A percentile compares a stretch with the other conserved stretches of the same genome.
These are phyloP conservation scores for Scutellaria minor DNA, from an alignment of 257 asterid species.

Conservation along the genomic window DNA sequence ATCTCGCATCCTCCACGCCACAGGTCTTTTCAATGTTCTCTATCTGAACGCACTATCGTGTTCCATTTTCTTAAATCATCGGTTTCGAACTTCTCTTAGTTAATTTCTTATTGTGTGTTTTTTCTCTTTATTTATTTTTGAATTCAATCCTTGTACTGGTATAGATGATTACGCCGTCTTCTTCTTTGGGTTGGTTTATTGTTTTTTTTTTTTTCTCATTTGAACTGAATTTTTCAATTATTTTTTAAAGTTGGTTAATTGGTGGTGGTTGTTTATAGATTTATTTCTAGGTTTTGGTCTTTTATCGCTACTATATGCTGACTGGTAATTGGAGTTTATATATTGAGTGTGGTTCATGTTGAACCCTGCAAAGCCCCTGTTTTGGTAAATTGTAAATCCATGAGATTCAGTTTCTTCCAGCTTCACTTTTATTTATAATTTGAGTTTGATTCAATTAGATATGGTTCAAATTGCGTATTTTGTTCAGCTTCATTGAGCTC, in stretches of 20 bases:
- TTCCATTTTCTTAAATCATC: background rate
- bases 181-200: background rate
- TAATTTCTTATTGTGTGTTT: background rate
- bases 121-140: background rate
- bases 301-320: background rate
- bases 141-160: background rate
- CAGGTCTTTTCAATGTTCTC: slow-evolving; percentile 48
- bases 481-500: slow-evolving; percentile 72
- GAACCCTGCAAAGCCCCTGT: slow-evolving; percentile 23
- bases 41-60: background rate
- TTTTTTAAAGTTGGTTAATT: background rate
- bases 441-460: slow-evolving; percentile 19
- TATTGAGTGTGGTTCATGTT: background rate
- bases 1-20: slow-evolving; percentile 36
- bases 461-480: slow-evolving; percentile 21
- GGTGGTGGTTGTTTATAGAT: slow-evolving; percentile 18
- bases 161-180: background rate
- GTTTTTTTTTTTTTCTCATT: background rate
- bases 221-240: background rate
- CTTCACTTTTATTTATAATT: background rate
- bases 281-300: slow-evolving; percentile 8
- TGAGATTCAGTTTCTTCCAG: background rate
- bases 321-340: background rate
- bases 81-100: background rate
- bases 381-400: background rate